phyloP scores from a whole-genome alignment of 2,329 filamentous ascomycete genomes.

The Neopestalotiopsis rosae region DNA sequence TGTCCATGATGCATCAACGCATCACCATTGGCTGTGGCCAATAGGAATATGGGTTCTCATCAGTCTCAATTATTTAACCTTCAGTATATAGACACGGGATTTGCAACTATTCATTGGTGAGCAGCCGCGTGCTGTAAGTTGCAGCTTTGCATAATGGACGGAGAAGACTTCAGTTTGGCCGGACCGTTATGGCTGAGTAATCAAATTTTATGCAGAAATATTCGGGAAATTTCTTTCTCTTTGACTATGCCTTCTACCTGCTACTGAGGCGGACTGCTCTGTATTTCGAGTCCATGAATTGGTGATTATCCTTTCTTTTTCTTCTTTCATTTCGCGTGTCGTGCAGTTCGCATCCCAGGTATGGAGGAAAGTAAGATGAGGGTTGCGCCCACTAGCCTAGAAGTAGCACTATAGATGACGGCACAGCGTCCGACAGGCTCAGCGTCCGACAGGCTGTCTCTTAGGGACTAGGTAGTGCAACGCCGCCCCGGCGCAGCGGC shows the following conservation, averaged over 20 bases:
- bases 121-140: no score
- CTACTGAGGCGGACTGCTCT: background rate
- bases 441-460: background rate
- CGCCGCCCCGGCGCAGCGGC: background rate
- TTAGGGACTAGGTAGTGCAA: background rate
- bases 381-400: background rate
- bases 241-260: background rate
- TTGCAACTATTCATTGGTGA: background rate
- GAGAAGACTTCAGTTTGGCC: background rate
- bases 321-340: background rate
- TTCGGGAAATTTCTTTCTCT: background rate
- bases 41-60: background rate
- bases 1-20: slow-evolving; percentile 4
- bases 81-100: background rate
- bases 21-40: background rate
- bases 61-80: background rate
- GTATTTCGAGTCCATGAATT: background rate
- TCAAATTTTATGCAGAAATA: background rate
- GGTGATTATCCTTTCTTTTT: background rate
- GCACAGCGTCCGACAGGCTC: slow-evolving; percentile 1
- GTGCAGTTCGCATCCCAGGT: background rate
- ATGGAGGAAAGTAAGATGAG: background rate
- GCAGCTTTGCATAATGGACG: no score
- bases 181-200: background rate
- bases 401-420: background rate